Percentiles rank a stretch among this genome's conserved stretches.
Conservation (phyloP, 148 eudicot genomes). For the Talinum fruticosum region DNA sequence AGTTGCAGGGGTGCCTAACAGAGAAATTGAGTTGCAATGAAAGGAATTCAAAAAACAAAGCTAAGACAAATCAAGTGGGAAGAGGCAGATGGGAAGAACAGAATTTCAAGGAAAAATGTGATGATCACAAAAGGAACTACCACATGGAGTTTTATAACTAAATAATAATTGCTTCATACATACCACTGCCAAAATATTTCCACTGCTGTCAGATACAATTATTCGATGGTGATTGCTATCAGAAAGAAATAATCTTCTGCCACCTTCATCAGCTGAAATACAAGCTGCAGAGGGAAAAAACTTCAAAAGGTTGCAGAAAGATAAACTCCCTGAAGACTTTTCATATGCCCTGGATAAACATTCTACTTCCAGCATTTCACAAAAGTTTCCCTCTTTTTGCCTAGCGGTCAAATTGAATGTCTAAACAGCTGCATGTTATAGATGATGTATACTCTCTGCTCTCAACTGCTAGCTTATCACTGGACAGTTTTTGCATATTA, state of each 20-base stretch:
- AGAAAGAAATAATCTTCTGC: slow-evolving; percentile 71
- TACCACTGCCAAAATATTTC: slow-evolving; percentile 82
- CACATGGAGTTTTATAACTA: background rate
- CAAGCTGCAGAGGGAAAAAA: slow-evolving; percentile 55
- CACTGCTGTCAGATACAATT: slow-evolving; percentile 56
- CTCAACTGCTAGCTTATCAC: background rate
- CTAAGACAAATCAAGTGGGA: background rate
- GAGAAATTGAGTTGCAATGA: background rate
- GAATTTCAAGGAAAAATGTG: background rate
- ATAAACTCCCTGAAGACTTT: background rate
- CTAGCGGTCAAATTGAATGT: background rate
- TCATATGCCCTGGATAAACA: background rate
- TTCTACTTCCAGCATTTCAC: background rate
- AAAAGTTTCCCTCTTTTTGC: background rate
- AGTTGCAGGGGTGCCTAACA: background rate
- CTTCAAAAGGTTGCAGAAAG: background rate
- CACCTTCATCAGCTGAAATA: slow-evolving; percentile 69
- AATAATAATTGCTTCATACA: slow-evolving; percentile 22
- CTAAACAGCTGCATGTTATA: background rate
- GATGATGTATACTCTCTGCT: background rate
- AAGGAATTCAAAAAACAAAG: background rate
- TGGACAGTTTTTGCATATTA: background rate
- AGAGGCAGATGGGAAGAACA: background rate
- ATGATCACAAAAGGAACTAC: background rate
- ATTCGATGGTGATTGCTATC: slow-evolving; percentile 89